phyloP scores from a whole-genome alignment of 2,329 filamentous ascomycete species.

The Truncatella angustata region DNA sequence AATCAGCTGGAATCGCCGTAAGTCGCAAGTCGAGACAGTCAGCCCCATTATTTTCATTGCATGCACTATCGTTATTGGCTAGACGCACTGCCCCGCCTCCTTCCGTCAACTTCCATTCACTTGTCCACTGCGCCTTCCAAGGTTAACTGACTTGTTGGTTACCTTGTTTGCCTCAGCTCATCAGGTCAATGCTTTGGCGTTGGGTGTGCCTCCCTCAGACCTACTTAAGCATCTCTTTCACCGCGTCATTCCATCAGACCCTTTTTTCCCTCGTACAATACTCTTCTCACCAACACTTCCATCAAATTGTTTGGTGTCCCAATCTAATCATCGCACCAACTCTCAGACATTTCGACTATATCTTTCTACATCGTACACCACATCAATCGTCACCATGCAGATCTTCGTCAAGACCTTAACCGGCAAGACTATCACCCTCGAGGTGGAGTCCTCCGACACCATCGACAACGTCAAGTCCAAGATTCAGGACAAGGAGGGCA shows the following conservation, averaged over 20 bases:
- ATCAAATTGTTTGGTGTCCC: not conserved
- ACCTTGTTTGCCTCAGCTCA: too few species aligned
- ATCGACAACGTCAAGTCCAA: conserved; percentile 97
- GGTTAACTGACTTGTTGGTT: too few species aligned
- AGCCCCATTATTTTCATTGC: too few species aligned
- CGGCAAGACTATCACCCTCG: conserved; percentile 90
- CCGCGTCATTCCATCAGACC: not conserved
- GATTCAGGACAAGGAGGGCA: conserved; percentile 97
- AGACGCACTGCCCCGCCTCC: conserved; percentile 16
- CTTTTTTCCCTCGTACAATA: too few species aligned
- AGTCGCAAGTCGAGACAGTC: too few species aligned
- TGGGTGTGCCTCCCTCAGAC: not conserved
- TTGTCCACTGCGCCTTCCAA: conserved; percentile 14
- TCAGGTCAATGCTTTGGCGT: too few species aligned
- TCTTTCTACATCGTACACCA: conserved; percentile 16
- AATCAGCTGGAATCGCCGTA: too few species aligned
- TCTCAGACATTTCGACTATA: not conserved
- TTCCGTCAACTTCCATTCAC: conserved; percentile 27
- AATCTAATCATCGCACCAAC: not conserved
- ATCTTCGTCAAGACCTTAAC: conserved; percentile 95
- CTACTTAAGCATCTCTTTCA: conserved; percentile 5
- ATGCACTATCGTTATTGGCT: too few species aligned
- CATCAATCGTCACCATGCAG: conserved; percentile 62
- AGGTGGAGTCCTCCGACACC: conserved; percentile 85
- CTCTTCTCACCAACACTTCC: not conserved